phyloP scores from a whole-genome alignment of 1,284 basidiomycete genomes.

The Trametes versicolor region DNA sequence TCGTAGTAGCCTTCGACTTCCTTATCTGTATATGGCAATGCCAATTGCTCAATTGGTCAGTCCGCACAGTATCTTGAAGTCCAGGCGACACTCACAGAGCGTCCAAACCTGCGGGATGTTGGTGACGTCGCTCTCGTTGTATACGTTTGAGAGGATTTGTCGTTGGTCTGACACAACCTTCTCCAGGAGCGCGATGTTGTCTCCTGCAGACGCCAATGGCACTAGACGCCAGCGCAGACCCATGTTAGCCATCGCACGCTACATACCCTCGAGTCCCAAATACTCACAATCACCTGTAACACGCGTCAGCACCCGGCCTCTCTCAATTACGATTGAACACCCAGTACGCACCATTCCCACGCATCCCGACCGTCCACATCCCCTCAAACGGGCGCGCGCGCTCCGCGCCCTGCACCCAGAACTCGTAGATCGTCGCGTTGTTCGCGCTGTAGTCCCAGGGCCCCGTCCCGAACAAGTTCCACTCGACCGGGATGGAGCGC shows the following conservation, averaged over 20 bases:
- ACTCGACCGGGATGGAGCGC: conserved; percentile 70
- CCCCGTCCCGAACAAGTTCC: conserved; percentile 62
- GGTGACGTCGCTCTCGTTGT: conserved; percentile 58
- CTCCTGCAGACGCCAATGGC: conserved; percentile 55
- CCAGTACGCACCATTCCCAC: conserved; percentile 59
- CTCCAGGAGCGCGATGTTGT: conserved; percentile 62
- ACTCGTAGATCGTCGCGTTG: conserved; percentile 65
- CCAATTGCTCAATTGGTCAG: neutral
- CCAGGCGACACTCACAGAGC: conserved; percentile 55
- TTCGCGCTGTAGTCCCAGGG: conserved; percentile 65
- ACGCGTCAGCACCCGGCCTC: too few relatives aligned
- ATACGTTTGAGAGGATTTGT: conserved; percentile 65
- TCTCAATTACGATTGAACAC: too few relatives aligned
- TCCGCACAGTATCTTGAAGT: neutral
- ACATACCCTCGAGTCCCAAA: neutral
- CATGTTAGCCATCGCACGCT: neutral
- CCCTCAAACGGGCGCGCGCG: conserved; percentile 67
- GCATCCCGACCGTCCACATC: conserved; percentile 72
- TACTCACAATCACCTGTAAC: conserved; percentile 41
- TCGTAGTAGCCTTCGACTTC: conserved; percentile 78
- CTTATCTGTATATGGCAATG: conserved; percentile 51
- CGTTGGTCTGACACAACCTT: conserved; percentile 70
- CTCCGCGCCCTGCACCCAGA: conserved; percentile 66
- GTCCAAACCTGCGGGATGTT: conserved; percentile 73
- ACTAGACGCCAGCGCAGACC: conserved; percentile 45